Base-by-base conservation (phyloP, 306 rosid species). In the Lotus japonicus region DNA sequence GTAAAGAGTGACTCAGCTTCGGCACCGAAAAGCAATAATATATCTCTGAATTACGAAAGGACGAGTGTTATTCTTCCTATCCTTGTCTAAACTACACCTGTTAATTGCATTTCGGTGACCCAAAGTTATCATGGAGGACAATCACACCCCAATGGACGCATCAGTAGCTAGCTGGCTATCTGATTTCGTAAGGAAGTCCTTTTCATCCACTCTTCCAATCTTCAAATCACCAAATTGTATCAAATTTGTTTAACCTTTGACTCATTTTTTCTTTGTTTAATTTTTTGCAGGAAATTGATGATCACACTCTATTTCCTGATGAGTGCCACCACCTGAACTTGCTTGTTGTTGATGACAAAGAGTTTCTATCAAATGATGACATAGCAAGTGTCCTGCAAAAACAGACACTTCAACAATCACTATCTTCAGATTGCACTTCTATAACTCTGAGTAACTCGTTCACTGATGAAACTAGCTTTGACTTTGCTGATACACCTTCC, bases 141-240 rank as follows among this genome's bases (percentile, higher is more conserved):
- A 11, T 3, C 36, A 67, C 33, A 48, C 28, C 21, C 62, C 66
- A 21, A 74, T 85, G 77, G 92, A 83, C 10, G 48, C 71, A 23
- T 58, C 84, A 36, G 49, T 81, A 9, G 45, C 70, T 0, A 81
- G 13, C 72, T 85, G 87, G 91, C 58, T 83, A 21, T 81, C 83
- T 12, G 87, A 91, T 26, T 65, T 85, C 89, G 96, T 88, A 80
- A 76, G 76, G 16, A 38, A 41, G 11, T 36, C 18, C 9, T 13
- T 15, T 65, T 54, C 10, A 70, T 33, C 35, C 4, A 12, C 14
- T 18, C 14, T 43, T 2, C 18, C 42, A 58, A 5, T 11, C 36
- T n/a, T 0, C n/a, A n/a, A n/a, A n/a, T n/a, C 26, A 21, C 26
- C 48, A 48, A 49, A 49, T 38, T 1, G 2, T 21, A 43, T n/a